A percentile compares a stretch with the other conserved stretches of the same genome.
Conservation (phyloP, 805 yeast species). For the Hanseniaspora meyeri region DNA sequence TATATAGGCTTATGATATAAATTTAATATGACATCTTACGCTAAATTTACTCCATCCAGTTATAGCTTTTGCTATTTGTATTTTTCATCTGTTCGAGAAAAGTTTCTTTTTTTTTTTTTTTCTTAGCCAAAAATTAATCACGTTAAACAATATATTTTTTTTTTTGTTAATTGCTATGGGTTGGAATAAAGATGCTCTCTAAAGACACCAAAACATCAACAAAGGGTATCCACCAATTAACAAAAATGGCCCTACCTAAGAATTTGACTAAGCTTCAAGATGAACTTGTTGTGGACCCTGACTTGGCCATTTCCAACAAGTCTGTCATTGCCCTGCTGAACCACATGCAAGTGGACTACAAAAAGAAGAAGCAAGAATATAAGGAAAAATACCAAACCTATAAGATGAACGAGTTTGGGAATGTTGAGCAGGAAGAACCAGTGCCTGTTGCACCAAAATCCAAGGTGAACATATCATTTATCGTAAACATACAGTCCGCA, state of each 20-base stretch:
- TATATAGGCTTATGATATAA: conserved; percentile 6
- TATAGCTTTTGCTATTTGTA: too few species aligned
- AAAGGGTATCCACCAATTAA: too few species aligned
- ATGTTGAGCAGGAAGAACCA: neutral
- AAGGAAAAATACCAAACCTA: neutral
- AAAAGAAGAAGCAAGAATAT: conserved; percentile 1
- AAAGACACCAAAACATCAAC: too few species aligned
- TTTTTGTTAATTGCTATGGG: too few species aligned
- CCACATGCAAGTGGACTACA: conserved; percentile 5
- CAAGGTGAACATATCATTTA: conserved; percentile 5
- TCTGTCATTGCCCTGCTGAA: conserved; percentile 6
- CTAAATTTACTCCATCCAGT: neutral
- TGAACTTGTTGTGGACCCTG: neutral
- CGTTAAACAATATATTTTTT: neutral
- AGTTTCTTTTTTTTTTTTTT: neutral
- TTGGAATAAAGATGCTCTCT: too few species aligned
- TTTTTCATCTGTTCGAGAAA: neutral
- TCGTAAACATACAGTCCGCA: conserved; percentile 11
- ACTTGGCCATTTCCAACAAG: neutral
- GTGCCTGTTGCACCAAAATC: conserved; percentile 1
- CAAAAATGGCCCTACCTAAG: neutral
- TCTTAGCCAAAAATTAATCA: neutral
- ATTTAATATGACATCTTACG: conserved; percentile 2
- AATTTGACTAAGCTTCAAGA: neutral
- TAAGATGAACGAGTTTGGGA: neutral